Conservation (phyloP, 2,329 filamentous ascomycete genomes). For the Plectosphaerella plurivora region DNA sequence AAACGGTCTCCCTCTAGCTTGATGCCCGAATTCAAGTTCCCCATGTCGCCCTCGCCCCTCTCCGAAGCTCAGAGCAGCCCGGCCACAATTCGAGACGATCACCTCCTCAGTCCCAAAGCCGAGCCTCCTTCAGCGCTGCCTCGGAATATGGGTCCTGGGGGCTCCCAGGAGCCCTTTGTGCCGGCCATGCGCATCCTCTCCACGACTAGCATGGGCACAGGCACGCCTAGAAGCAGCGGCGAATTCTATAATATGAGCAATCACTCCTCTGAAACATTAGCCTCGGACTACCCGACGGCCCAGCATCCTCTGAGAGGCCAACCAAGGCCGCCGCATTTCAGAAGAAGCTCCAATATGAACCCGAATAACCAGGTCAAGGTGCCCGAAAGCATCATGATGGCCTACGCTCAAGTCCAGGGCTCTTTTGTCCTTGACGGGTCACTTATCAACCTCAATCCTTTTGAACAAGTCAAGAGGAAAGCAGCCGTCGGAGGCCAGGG, state of each 20-base stretch:
- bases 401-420: slow-evolving; percentile 89
- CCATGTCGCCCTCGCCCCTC: slow-evolving; percentile 38
- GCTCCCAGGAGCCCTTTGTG: slow-evolving; percentile 48
- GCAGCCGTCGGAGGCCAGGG: slow-evolving; percentile 84
- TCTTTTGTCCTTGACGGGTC: slow-evolving; percentile 91
- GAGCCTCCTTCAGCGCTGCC: slow-evolving; percentile 19
- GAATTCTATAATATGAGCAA: slow-evolving; percentile 96
- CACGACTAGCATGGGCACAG: slow-evolving; percentile 67
- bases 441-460: slow-evolving; percentile 80
- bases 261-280: slow-evolving; percentile 87
- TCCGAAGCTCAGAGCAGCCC: slow-evolving; percentile 24
- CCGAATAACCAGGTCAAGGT: slow-evolving; percentile 38
- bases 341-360: slow-evolving; percentile 40
- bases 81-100: slow-evolving; percentile 27
- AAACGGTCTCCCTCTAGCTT: slow-evolving; percentile 31
- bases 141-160: not conserved
- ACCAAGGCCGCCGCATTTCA: slow-evolving; percentile 35
- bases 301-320: slow-evolving; percentile 14
- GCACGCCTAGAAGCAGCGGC: slow-evolving; percentile 83
- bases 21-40: slow-evolving; percentile 55
- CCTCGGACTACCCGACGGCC: slow-evolving; percentile 73
- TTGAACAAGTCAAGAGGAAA: slow-evolving; percentile 94
- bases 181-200: slow-evolving; percentile 69
- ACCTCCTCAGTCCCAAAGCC: slow-evolving; percentile 32
- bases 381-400: slow-evolving; percentile 92